Conservation (phyloP, 1,284 basidiomycete genomes). For the Ceratobasidium sp. region DNA sequence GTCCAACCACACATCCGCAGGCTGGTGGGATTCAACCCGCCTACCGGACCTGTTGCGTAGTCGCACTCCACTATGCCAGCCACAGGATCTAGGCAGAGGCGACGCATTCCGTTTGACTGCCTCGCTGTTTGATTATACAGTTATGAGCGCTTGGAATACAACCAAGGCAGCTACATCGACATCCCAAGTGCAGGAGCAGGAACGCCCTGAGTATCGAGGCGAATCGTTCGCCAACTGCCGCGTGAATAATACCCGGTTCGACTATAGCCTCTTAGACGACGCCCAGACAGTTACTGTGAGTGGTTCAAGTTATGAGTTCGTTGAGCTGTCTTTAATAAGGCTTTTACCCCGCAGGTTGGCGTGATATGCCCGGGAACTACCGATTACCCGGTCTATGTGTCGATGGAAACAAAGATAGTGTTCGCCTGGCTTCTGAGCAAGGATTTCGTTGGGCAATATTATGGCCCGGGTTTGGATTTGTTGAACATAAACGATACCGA, state of each 20-base stretch:
- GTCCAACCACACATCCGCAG: not conserved
- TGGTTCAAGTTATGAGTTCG: not conserved
- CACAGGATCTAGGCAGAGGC: slow-evolving; percentile 16
- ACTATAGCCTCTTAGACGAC: slow-evolving; percentile 8
- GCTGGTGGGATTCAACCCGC: slow-evolving; percentile 7
- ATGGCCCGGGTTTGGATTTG: not conserved
- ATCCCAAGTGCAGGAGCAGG: not conserved
- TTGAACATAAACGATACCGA: not conserved
- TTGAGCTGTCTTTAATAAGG: not conserved
- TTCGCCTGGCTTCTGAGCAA: slow-evolving; percentile 1
- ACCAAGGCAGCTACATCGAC: not conserved
- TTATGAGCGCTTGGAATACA: slow-evolving; percentile 23
- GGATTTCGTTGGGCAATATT: slow-evolving; percentile 34
- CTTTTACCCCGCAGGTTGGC: slow-evolving; percentile 11
- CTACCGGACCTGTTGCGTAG: not conserved
- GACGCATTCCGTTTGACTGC: slow-evolving; percentile 8
- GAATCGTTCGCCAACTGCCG: slow-evolving; percentile 8
- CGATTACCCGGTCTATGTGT: slow-evolving; percentile 5
- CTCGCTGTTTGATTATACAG: slow-evolving; percentile 29
- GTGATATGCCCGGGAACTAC: slow-evolving; percentile 8
- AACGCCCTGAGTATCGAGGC: slow-evolving; percentile 10
- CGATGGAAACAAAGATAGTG: slow-evolving; percentile 1
- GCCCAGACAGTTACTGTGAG: slow-evolving; percentile 15
- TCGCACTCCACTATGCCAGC: slow-evolving; percentile 3
- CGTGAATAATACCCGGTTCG: slow-evolving; percentile 20